Evolutionary conservation across 2,329 filamentous ascomycete genomes (phyloP).

Genomic region (Apiospora aurea): DNA sequence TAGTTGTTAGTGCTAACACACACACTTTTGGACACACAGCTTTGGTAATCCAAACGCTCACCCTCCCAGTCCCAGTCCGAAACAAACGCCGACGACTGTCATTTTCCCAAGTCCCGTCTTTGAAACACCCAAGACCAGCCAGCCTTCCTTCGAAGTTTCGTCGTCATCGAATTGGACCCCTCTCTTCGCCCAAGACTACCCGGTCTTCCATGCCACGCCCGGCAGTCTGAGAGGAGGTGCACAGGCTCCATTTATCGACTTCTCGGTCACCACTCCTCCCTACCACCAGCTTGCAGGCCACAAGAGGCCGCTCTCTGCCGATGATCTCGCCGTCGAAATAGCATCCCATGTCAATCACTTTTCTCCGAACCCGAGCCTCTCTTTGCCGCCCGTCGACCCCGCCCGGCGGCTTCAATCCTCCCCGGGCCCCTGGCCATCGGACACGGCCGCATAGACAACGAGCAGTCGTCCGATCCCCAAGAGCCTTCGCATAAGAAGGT

Average conservation of each 20-base stretch:
- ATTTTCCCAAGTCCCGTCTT: constrained; percentile 62
- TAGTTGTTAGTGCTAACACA: constrained; percentile 32
- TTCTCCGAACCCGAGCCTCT: constrained; percentile 58
- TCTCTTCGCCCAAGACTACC: constrained; percentile 69
- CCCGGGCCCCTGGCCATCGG: constrained; percentile 49
- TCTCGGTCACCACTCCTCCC: constrained; percentile 47
- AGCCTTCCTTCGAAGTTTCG: constrained; percentile 55
- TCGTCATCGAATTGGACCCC: constrained; percentile 63
- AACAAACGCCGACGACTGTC: constrained; percentile 62
- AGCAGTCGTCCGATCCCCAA: constrained; percentile 37
- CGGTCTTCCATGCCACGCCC: constrained; percentile 70
- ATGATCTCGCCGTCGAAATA: constrained; percentile 57
- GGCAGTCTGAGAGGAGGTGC: constrained; percentile 61
- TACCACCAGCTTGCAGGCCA: constrained; percentile 46
- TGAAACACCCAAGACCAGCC: constrained; percentile 61
- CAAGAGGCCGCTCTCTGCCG: constrained; percentile 60
- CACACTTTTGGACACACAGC: constrained; percentile 46
- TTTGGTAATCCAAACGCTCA: constrained; percentile 70
- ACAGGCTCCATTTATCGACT: constrained; percentile 54
- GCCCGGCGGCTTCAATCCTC: constrained; percentile 66
- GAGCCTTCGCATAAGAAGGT: constrained; percentile 53
- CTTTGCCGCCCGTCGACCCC: constrained; percentile 66
- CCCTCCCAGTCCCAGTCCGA: constrained; percentile 65
- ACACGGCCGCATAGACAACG: constrained; percentile 41
- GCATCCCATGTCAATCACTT: constrained; percentile 70